Conservation (phyloP, 805 yeast species). For the Yamadazyma sp. region DNA sequence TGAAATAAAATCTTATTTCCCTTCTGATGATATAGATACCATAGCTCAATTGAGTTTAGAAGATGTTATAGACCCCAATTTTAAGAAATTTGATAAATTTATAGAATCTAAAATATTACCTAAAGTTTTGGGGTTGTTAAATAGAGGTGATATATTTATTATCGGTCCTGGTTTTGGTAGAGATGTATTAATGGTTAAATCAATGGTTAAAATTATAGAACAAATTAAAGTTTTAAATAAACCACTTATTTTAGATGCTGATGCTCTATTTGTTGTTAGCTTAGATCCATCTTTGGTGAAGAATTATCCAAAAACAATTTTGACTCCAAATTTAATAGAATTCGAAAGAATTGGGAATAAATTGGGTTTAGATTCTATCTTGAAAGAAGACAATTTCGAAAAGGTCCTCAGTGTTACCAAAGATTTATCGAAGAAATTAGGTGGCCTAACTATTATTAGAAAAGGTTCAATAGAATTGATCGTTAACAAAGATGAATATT, state of each 20-base stretch:
- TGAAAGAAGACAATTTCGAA: slow-evolving; percentile 15
- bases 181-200: slow-evolving; percentile 61
- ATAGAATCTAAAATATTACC: slow-evolving; percentile 49
- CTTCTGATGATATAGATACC: slow-evolving; percentile 18
- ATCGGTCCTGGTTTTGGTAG: slow-evolving; percentile 96
- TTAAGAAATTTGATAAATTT: slow-evolving; percentile 23
- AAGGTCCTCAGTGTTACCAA: slow-evolving; percentile 29
- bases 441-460: slow-evolving; percentile 60
- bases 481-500: slow-evolving; percentile 42
- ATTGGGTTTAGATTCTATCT: slow-evolving; percentile 31
- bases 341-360: slow-evolving; percentile 65
- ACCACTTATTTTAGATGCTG: slow-evolving; percentile 89
- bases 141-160: slow-evolving; percentile 74
- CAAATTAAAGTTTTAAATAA: slow-evolving; percentile 53
- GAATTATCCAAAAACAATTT: slow-evolving; percentile 57
- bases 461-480: slow-evolving; percentile 73
- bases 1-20: slow-evolving; percentile 16
- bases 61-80: slow-evolving; percentile 21
- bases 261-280: slow-evolving; percentile 70
- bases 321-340: slow-evolving; percentile 91
- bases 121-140: slow-evolving; percentile 52
- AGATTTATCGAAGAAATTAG: slow-evolving; percentile 47
- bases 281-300: slow-evolving; percentile 51
- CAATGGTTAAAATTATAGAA: slow-evolving; percentile 55
- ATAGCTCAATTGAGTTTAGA: slow-evolving; percentile 15